phyloP scores from a whole-genome alignment of 805 yeast species.

The Dipodascopsis tothii region DNA sequence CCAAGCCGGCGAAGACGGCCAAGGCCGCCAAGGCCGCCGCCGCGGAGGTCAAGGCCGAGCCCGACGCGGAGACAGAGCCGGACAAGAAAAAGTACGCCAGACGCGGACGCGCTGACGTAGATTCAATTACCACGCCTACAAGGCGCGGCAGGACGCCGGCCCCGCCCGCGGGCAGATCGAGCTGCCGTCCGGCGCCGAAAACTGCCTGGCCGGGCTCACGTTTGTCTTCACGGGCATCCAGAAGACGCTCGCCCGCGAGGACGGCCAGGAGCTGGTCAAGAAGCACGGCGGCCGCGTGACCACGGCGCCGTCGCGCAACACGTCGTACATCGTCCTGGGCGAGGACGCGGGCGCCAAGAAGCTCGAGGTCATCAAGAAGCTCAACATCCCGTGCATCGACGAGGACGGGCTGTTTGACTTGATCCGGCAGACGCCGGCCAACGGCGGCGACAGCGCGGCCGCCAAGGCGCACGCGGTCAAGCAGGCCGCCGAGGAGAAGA shows the following conservation, averaged over 20 bases:
- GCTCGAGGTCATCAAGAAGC: slow-evolving; percentile 65
- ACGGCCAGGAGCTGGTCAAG: slow-evolving; percentile 68
- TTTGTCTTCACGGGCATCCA: slow-evolving; percentile 89
- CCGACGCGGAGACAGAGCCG: slow-evolving; percentile 9
- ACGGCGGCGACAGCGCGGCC: slow-evolving; percentile 78
- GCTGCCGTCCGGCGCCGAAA: slow-evolving; percentile 73
- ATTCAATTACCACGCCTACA: slow-evolving; percentile 8
- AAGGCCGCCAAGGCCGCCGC: slow-evolving; percentile 7
- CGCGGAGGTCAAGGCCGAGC: slow-evolving; percentile 24
- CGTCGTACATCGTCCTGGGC: slow-evolving; percentile 84
- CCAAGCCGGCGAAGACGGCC: not conserved
- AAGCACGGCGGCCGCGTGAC: slow-evolving; percentile 64
- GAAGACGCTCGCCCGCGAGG: slow-evolving; percentile 69
- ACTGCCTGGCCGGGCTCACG: slow-evolving; percentile 80
- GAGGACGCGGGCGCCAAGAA: slow-evolving; percentile 97
- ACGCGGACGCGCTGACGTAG: not conserved
- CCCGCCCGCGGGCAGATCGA: slow-evolving; percentile 14
- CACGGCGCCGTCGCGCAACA: slow-evolving; percentile 73
- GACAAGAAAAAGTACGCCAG: not conserved
- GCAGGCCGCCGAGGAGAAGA: slow-evolving; percentile 60
- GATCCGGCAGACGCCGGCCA: slow-evolving; percentile 73
- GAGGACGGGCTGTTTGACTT: slow-evolving; percentile 80
- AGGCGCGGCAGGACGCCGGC: slow-evolving; percentile 8
- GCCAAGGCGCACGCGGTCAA: slow-evolving; percentile 70
- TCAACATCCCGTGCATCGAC: slow-evolving; percentile 70